Evolutionary conservation across 768 basidiomycete genomes (phyloP), one percentile per base, ranked within the genome.

Genomic region (Leccinum ochraceum): DNA sequence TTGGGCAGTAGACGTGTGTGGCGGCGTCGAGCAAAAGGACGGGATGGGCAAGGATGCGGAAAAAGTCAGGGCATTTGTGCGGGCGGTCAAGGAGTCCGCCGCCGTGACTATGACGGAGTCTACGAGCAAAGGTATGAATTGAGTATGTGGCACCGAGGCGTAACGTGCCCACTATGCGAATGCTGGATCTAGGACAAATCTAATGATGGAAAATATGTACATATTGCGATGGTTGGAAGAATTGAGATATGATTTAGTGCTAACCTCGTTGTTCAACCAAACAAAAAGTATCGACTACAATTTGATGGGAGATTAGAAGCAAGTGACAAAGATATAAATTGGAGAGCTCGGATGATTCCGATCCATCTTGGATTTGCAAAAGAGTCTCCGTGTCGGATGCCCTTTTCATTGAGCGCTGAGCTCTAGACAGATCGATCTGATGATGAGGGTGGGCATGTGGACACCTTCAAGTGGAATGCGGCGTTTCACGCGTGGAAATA

Each of bases 1-100:
- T 8, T 95, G 93, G 88, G 92, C 89, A 9, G 93, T 98, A 39
- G 96, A 98, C 72, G 94, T 98, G 24, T 94, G 94, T 64, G 90
- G 94, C 1, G 95, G 95, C 2, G 95, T 98, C 0, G 96, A 98
- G 76, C 78, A 70, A 9, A 77, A 69, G 26, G 83, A 83, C 56
- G 85, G 86, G 2, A 69, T 63, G 17, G 80, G 79, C 16, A 92
- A 92, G 71, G 88, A 92, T 66, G 44, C 82, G 20, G 76, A 81
- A 6, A 86, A 86, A 71, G 83, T 92, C 8, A 75, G 65, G 63
- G 78, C 77, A 7, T 91, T 93, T 65, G 78, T 92, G 26, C 65
- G 65, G 13, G 81, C 78, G 20, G 89, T 74, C 16, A 86, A 86
- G 48, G 44, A 30, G 34, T 42, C 30, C 10, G 8, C 49, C 26